Conservation (phyloP, 352 stramenopile species). For the Blastocystis sp. region DNA sequence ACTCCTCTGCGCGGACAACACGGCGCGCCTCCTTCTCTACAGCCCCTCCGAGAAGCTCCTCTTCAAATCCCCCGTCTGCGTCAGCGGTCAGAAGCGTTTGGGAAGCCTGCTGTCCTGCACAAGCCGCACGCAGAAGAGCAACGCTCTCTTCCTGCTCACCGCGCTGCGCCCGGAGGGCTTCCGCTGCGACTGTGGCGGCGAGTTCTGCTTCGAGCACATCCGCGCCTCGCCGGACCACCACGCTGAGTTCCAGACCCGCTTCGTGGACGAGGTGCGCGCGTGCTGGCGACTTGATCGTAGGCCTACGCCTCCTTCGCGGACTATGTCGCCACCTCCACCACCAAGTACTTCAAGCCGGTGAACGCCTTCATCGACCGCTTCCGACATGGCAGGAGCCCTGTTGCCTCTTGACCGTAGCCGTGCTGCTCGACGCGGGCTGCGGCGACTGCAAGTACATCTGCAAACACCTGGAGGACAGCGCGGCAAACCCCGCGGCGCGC, state of each 20-base stretch:
- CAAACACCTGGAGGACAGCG: neutral
- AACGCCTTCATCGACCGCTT: constrained; percentile 55
- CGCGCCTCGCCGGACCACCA: neutral
- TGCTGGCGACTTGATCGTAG: neutral
- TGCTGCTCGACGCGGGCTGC: constrained; percentile 58
- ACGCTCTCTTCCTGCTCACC: constrained; percentile 6
- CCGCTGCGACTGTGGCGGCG: constrained; percentile 6
- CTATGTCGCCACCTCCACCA: constrained; percentile 39
- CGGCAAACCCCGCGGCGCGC: neutral
- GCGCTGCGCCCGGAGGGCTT: no score
- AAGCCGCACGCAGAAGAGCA: constrained; percentile 1
- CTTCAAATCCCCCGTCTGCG: neutral
- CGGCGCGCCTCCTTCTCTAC: neutral
- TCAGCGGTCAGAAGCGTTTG: neutral
- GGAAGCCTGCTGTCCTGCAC: neutral
- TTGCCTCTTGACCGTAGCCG: neutral
- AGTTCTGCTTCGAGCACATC: constrained; percentile 36
- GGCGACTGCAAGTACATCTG: constrained; percentile 65
- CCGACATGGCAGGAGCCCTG: neutral
- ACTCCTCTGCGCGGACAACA: neutral
- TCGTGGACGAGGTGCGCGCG: constrained; percentile 21
- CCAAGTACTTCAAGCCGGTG: constrained; percentile 63
- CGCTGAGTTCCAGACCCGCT: neutral
- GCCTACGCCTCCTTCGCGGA: neutral
- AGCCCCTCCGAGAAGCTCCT: neutral